Evolutionary conservation across 192 early-diverging fungal species (phyloP).

Genomic region (Thamnidium elegans): DNA sequence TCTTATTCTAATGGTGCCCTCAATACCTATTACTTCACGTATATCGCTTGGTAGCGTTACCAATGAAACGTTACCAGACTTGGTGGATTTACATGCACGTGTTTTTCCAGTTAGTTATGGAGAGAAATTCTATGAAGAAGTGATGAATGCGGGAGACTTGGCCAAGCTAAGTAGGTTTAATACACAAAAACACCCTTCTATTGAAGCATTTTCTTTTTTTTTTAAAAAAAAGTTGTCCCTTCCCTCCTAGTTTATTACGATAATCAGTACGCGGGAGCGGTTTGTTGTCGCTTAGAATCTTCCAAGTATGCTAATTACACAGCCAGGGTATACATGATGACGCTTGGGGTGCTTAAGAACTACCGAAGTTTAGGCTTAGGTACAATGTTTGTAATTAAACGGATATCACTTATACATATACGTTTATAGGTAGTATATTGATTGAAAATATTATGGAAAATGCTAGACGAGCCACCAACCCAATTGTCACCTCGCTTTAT

Average conservation of each 20-base stretch:
- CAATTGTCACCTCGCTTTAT: conserved; percentile 2
- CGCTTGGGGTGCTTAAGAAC: conserved; percentile 82
- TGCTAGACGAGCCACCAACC: not conserved
- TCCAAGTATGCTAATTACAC: conserved; percentile 26
- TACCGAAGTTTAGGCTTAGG: conserved; percentile 78
- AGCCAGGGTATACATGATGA: conserved; percentile 83
- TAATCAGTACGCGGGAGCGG: conserved; percentile 70
- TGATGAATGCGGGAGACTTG: conserved; percentile 65
- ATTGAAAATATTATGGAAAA: conserved; percentile 3
- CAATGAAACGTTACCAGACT: conserved; percentile 56
- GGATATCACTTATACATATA: not conserved
- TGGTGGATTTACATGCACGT: conserved; percentile 68
- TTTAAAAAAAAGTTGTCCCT: not conserved
- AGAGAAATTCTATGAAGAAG: conserved; percentile 72
- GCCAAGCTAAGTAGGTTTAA: conserved; percentile 29
- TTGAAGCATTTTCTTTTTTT: too few species aligned
- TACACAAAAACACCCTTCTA: too few species aligned
- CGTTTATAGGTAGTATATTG: conserved; percentile 5
- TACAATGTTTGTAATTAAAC: conserved; percentile 17
- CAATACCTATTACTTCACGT: conserved; percentile 2
- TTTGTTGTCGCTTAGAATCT: conserved; percentile 61
- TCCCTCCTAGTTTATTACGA: conserved; percentile 37
- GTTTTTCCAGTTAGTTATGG: conserved; percentile 87
- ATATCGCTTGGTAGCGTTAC: conserved; percentile 50
- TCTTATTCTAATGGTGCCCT: conserved; percentile 1